Percentiles rank a stretch among this genome's conserved stretches.
Conservation (phyloP, 2,329 filamentous ascomycete genomes). For the Chaetomium sp. region DNA sequence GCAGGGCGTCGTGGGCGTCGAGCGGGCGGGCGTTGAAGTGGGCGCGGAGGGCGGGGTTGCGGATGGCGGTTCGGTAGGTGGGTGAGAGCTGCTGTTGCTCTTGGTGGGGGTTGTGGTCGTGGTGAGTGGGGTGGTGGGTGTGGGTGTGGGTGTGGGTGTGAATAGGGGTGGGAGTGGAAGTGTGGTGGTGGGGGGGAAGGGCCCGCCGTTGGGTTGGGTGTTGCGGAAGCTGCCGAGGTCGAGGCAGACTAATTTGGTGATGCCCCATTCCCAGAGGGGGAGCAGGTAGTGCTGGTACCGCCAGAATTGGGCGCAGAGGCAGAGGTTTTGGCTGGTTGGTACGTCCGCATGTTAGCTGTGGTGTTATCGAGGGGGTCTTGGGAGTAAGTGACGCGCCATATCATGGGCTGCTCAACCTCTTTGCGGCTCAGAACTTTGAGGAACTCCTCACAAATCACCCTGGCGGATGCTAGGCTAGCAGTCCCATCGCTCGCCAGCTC, state of each 20-base stretch:
- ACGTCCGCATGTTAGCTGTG: not conserved
- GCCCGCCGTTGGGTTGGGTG: slow-evolving; percentile 12
- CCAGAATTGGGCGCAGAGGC: slow-evolving; percentile 20
- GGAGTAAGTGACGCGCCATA: slow-evolving; percentile 8
- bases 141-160: not conserved
- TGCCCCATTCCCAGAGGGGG: slow-evolving; percentile 22
- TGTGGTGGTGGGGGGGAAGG: slow-evolving; percentile 1
- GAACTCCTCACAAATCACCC: slow-evolving; percentile 24
- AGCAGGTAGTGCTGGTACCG: slow-evolving; percentile 23
- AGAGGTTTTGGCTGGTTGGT: slow-evolving; percentile 9
- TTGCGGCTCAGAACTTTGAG: slow-evolving; percentile 22
- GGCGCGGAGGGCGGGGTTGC: not conserved
- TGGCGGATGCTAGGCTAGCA: not conserved
- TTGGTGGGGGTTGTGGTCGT: not conserved
- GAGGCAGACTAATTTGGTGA: slow-evolving; percentile 26
- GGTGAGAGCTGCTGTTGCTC: not conserved
- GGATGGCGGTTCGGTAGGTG: slow-evolving; percentile 13
- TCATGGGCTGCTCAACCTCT: slow-evolving; percentile 22
- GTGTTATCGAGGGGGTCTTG: not conserved
- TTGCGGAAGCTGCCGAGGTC: slow-evolving; percentile 23
- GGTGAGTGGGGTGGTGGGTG: not conserved
- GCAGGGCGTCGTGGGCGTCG: slow-evolving; percentile 15
- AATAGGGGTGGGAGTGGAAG: not conserved
- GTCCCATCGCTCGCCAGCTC: not conserved
- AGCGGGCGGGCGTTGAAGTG: slow-evolving; percentile 7